Conservation (phyloP, 805 yeast species). For the Tetrapisispora arboricola region DNA sequence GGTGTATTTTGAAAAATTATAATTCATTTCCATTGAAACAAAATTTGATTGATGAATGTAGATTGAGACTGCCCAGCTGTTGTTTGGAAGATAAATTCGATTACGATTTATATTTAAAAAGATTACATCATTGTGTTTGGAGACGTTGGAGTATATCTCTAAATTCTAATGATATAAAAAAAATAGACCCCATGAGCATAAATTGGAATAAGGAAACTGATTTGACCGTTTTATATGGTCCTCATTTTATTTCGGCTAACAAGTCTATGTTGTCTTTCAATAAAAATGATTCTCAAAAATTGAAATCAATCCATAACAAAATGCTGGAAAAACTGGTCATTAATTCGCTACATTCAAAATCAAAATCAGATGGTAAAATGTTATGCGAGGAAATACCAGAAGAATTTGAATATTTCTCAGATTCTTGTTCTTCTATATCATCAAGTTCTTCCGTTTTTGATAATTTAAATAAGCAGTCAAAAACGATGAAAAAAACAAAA, state of each 20-base stretch:
- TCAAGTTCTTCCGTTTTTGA: slow-evolving; percentile 1
- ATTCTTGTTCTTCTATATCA: slow-evolving; percentile 1
- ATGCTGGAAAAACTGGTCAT: too few relatives aligned
- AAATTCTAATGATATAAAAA: slow-evolving; percentile 39
- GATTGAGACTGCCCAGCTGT: slow-evolving; percentile 22
- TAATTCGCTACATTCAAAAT: too few relatives aligned
- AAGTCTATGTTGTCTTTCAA: background rate
- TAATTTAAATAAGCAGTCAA: background rate
- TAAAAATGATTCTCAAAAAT: background rate
- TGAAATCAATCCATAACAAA: too few relatives aligned
- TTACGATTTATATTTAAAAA: slow-evolving; percentile 25
- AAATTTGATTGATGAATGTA: background rate
- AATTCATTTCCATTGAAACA: background rate
- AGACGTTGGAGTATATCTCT: slow-evolving; percentile 88
- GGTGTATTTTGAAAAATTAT: background rate
- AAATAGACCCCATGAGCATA: slow-evolving; percentile 66
- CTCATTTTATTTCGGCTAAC: slow-evolving; percentile 28
- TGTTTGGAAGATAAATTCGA: slow-evolving; percentile 26
- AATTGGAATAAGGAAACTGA: slow-evolving; percentile 95
- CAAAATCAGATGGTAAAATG: background rate
- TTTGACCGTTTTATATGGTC: slow-evolving; percentile 94
- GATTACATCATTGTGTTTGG: slow-evolving; percentile 84
- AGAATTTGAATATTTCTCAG: slow-evolving; percentile 1
- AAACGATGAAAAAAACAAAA: background rate
- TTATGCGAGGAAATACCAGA: background rate